Conservation (phyloP, 257 asterid genomes). For the Nicotiana attenuata region DNA sequence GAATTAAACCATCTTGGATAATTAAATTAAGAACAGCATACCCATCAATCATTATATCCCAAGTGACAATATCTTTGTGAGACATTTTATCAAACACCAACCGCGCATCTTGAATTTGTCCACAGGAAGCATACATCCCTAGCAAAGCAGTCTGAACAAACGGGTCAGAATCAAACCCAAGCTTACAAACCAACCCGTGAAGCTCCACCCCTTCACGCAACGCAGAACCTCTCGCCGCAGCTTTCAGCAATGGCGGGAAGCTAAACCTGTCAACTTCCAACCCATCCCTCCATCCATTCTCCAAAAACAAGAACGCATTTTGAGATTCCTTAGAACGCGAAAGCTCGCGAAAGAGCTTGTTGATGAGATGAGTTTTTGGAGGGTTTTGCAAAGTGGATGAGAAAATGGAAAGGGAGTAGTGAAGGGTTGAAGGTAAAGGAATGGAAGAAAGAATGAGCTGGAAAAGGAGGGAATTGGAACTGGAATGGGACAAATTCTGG, state of each 20-base stretch:
- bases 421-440: conserved; percentile 37
- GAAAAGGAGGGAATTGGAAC: conserved; percentile 35
- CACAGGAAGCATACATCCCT: conserved; percentile 52
- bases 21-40: conserved; percentile 17
- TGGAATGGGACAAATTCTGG: conserved; percentile 22
- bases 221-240: conserved; percentile 39
- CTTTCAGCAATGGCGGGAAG: conserved; percentile 64
- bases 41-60: conserved; percentile 76
- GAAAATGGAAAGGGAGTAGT: conserved; percentile 54
- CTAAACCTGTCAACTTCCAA: conserved; percentile 42
- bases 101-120: conserved; percentile 53
- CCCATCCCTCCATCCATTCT: conserved; percentile 26
- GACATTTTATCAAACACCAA: conserved; percentile 72
- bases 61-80: conserved; percentile 54
- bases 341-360: conserved; percentile 44
- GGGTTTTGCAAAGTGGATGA: conserved; percentile 30
- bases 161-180: conserved; percentile 53
- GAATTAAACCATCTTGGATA: background rate
- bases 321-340: conserved; percentile 47
- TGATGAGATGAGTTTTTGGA: conserved; percentile 28
- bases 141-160: conserved; percentile 69
- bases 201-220: conserved; percentile 46
- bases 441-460: conserved; percentile 51
- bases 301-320: conserved; percentile 38
- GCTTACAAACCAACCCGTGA: conserved; percentile 57